Evolutionary conservation across 371 early-diverging fungal genomes (phyloP).

Genomic region (Mucor saturninus): DNA sequence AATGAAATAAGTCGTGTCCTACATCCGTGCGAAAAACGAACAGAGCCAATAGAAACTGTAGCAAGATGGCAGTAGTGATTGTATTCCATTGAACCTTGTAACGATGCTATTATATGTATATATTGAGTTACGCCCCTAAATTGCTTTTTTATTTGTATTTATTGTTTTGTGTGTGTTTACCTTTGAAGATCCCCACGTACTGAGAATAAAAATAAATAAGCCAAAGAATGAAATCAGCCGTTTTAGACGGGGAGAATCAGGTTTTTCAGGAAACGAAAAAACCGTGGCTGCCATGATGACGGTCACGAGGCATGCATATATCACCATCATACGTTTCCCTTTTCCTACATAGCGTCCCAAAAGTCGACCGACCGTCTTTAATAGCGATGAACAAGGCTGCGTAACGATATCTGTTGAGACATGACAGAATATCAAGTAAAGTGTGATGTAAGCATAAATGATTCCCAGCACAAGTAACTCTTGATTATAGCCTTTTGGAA

Average conservation of each 20-base stretch:
- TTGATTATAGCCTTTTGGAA: conserved; percentile 41
- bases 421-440: conserved; percentile 39
- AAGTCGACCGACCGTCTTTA: background rate
- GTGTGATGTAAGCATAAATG: conserved; percentile 29
- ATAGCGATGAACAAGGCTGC: conserved; percentile 7
- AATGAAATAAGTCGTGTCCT: conserved; percentile 76
- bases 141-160: background rate
- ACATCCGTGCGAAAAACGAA: conserved; percentile 74
- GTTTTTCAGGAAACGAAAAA: conserved; percentile 52
- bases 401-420: conserved; percentile 34
- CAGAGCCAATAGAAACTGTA: conserved; percentile 79
- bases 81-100: conserved; percentile 72
- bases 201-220: conserved; percentile 58
- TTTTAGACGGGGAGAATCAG: conserved; percentile 58
- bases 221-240: conserved; percentile 77
- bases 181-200: conserved; percentile 59
- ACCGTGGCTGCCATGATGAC: conserved; percentile 58
- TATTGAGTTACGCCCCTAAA: background rate
- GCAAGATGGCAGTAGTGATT: conserved; percentile 68
- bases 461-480: conserved; percentile 36
- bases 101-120: conserved; percentile 44
- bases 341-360: no score
- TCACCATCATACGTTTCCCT: background rate
- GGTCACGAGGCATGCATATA: conserved; percentile 19
- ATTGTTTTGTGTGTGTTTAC: conserved; percentile 26